phyloP scores from a whole-genome alignment of 2,329 filamentous ascomycete species.

The Beauveria sp. region DNA sequence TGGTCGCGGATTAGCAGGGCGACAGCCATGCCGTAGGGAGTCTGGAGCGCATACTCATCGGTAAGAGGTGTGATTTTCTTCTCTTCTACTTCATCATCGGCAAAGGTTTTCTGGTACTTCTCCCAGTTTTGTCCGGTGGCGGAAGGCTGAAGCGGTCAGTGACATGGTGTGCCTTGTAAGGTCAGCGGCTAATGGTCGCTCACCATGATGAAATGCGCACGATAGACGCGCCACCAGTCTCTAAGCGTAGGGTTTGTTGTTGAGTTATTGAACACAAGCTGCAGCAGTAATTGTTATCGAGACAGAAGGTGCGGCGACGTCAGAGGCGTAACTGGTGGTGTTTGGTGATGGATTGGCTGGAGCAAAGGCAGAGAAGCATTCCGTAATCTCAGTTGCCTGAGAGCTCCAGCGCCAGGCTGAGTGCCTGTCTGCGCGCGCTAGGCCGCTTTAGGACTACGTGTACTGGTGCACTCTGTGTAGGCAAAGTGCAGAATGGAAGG shows the following conservation, averaged over 20 bases:
- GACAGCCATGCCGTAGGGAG: conserved; percentile 15
- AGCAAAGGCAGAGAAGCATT: conserved; percentile 29
- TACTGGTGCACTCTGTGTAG: conserved; percentile 14
- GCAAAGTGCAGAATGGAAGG: conserved; percentile 14
- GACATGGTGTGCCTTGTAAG: conserved; percentile 13
- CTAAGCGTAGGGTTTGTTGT: not conserved
- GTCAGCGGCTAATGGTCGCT: conserved; percentile 17
- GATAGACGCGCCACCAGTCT: conserved; percentile 16
- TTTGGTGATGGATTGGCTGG: conserved; percentile 21
- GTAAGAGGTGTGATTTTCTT: conserved; percentile 98
- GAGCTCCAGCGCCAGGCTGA: conserved; percentile 25
- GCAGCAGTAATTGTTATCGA: not conserved
- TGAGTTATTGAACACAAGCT: not conserved
- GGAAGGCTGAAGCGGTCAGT: conserved; percentile 62
- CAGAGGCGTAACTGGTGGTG: conserved; percentile 15
- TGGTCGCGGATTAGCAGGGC: conserved; percentile 29
- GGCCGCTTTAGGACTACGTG: conserved; percentile 12
- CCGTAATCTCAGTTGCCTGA: conserved; percentile 35
- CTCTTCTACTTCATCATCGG: conserved; percentile 93
- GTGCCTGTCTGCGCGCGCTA: conserved; percentile 17
- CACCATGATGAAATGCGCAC: conserved; percentile 35
- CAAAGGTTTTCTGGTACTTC: conserved; percentile 97
- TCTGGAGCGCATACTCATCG: conserved; percentile 65
- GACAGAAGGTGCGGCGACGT: not conserved
- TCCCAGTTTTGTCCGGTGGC: conserved; percentile 94